A percentile compares a stretch with the other conserved stretches of the same genome.
These are phyloP conservation scores for Oleoguttula mirabilis DNA, from an alignment of 495 filamentous ascomycete genomes.

Conservation along the genomic window DNA sequence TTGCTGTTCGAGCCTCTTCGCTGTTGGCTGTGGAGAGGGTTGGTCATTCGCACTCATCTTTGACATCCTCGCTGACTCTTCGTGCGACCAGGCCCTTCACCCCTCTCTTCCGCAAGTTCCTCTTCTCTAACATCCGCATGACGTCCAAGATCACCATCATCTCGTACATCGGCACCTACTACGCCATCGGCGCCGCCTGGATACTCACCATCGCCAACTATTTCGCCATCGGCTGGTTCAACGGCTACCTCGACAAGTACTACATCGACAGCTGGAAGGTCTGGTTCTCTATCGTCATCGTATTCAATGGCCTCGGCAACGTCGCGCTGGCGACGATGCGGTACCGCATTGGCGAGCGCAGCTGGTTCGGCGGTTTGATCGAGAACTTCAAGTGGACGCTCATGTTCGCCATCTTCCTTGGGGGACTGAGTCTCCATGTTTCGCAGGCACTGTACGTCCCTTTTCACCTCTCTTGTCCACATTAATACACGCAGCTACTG, in stretches of 20 bases:
- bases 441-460: constrained; percentile 23
- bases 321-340: constrained; percentile 36
- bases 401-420: constrained; percentile 39
- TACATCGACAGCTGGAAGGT: constrained; percentile 36
- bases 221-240: constrained; percentile 52
- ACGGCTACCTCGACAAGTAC: constrained; percentile 37
- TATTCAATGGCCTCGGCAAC: constrained; percentile 40
- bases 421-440: constrained; percentile 38
- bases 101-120: constrained; percentile 59
- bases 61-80: neutral
- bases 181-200: constrained; percentile 70
- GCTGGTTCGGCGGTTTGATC: constrained; percentile 25
- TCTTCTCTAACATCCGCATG: constrained; percentile 62
- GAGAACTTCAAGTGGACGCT: constrained; percentile 34
- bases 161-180: constrained; percentile 75
- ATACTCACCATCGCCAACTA: constrained; percentile 67
- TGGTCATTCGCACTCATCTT: neutral
- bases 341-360: constrained; percentile 34
- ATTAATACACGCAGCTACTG: constrained; percentile 12
- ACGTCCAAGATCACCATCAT: constrained; percentile 71
- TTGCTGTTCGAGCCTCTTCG: constrained; percentile 45
- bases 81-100: constrained; percentile 57
- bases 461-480: neutral
- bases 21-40: constrained; percentile 33
- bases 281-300: constrained; percentile 33